phyloP scores from a whole-genome alignment of 139 green algal species.

The Closterium sp. region DNA sequence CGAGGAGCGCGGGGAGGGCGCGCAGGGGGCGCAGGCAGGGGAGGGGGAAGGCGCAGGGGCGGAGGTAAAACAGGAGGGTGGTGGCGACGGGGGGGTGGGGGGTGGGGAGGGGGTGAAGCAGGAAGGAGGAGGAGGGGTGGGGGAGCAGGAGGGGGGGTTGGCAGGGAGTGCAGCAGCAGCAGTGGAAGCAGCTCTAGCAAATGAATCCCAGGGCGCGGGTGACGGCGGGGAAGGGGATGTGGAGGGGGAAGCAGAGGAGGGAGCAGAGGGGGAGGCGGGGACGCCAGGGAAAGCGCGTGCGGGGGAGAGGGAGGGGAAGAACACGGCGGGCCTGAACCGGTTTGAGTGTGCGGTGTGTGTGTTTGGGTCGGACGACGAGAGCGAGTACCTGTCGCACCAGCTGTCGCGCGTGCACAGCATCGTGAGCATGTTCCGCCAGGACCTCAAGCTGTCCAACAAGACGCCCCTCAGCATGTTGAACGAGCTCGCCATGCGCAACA shows the following conservation, averaged over 20 bases:
- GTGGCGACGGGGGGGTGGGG: not conserved
- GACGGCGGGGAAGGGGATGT: not conserved
- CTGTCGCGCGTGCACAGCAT: constrained; percentile 28
- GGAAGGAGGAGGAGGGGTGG: constrained; percentile 13
- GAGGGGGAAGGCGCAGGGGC: not conserved
- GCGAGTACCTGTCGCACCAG: constrained; percentile 25
- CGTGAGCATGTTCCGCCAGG: constrained; percentile 20
- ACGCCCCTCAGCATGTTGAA: constrained; percentile 43
- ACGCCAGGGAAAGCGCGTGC: not conserved
- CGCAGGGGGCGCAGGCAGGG: not conserved
- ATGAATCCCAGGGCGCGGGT: not conserved
- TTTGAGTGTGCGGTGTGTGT: constrained; percentile 40
- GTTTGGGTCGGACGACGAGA: constrained; percentile 34
- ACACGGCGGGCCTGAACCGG: not conserved
- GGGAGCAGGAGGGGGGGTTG: not conserved
- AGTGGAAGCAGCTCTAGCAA: not conserved
- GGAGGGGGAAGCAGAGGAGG: not conserved
- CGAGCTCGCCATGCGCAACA: constrained; percentile 39
- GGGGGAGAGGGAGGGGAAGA: not conserved
- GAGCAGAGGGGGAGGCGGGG: not conserved
- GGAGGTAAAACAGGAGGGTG: not conserved
- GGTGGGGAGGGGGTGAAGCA: not conserved
- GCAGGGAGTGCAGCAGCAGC: not conserved
- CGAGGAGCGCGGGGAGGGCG: not conserved
- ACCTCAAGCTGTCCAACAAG: constrained; percentile 45